Base-by-base conservation (phyloP, 495 filamentous ascomycete species). In the Thermochaetoides thermophila region DNA sequence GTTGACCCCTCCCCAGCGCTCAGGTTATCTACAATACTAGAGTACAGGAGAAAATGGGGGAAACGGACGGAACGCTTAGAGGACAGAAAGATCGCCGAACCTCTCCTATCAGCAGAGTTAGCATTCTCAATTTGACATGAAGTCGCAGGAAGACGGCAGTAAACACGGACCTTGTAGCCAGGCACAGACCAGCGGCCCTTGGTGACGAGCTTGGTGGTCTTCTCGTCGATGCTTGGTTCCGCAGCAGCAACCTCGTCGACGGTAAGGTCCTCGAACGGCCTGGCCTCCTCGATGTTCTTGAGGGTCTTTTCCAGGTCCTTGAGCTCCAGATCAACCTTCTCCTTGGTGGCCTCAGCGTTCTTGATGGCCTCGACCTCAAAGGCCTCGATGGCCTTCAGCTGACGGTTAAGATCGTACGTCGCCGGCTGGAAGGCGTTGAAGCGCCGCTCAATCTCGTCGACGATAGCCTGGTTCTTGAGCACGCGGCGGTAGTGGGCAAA, bases 101-200 rank as follows among this genome's bases (percentile, higher is more conserved):
- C 83, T 92, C 76, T 96, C 87, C 86, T 94, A 46, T 39, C 27
- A 17, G 17, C 12, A 27, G 5, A 7, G 38, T 49, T 26, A 48
- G 45, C 22, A 45, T 27, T 20, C 28, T 5, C 13, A 8, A 29
- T 2, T 16, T 4, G 1, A 23, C 15, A 3, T 9, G 3, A n/a
- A n/a, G 0, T 25, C 19, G 5, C 12, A 7, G 6, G 3, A 27
- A 15, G 12, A 19, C 12, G 23, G 43, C 29, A n/a, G 15, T 7
- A 14, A 26, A 33, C 29, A 64, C 74, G 39, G 61, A 84, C 86
- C 84, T 93, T 94, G 78, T 99, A 99, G 53, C 91, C 91, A 30
- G 91, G 84, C 46, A 89, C 84, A 63, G 73, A 68, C 91, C 91
- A 99, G 69, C 85, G 81, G 61, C 87, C 86, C 74, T 86, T 96